phyloP scores from a whole-genome alignment of 768 basidiomycete genomes.

The Lenzites betulinus region DNA sequence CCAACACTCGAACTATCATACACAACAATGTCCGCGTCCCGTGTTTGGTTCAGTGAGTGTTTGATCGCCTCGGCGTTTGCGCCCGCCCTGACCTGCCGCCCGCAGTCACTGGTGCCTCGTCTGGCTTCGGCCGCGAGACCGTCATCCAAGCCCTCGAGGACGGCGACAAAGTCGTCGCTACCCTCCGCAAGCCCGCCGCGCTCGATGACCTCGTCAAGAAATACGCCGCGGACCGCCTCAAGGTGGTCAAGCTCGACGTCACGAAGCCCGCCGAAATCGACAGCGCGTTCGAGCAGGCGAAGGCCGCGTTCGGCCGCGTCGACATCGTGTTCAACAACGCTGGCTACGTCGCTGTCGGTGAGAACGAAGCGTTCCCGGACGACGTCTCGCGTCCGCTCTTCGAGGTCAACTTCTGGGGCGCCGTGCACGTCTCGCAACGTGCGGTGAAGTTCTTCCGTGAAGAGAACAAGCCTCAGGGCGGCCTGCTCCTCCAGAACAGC shows the following conservation, averaged over 20 bases:
- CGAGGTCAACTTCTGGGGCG: not conserved
- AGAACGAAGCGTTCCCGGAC: not conserved
- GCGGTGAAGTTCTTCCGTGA: not conserved
- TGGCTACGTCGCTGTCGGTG: slow-evolving; percentile 16
- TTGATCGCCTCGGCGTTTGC: not conserved
- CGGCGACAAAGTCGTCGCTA: slow-evolving; percentile 28
- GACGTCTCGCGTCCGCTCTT: not conserved
- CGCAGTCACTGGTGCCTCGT: slow-evolving; percentile 28
- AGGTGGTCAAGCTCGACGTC: slow-evolving; percentile 26
- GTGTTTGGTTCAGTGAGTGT: not conserved
- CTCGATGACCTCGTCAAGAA: slow-evolving; percentile 24
- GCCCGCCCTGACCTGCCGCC: not conserved
- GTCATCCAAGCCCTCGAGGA: slow-evolving; percentile 14
- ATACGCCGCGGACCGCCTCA: slow-evolving; percentile 17
- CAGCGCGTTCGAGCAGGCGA: slow-evolving; percentile 21
- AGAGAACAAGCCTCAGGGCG: not conserved
- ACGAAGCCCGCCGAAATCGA: slow-evolving; percentile 14
- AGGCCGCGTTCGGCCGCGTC: slow-evolving; percentile 18
- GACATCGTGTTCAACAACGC: slow-evolving; percentile 30
- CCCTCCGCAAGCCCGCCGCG: slow-evolving; percentile 28
- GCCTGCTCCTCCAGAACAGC: not conserved
- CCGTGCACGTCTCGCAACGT: not conserved
- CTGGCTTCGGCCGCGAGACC: slow-evolving; percentile 26
- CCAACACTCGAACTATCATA: not conserved
- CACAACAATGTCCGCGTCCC: not conserved